Conservation (phyloP, 208 protist genomes). For the Phytomonas francai region DNA sequence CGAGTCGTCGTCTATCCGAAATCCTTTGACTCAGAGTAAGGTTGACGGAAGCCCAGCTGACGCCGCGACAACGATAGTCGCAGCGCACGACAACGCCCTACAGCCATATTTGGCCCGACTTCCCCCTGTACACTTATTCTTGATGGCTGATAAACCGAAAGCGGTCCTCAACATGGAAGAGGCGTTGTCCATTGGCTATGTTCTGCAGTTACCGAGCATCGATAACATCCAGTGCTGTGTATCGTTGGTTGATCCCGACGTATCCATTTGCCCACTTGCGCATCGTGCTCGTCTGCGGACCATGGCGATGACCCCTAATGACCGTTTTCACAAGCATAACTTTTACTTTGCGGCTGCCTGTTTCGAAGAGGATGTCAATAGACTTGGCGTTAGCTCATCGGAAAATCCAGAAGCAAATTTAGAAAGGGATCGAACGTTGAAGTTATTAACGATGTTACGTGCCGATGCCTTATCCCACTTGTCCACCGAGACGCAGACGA, state of each 20-base stretch:
- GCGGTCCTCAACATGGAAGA: slow-evolving; percentile 61
- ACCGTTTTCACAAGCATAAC: slow-evolving; percentile 63
- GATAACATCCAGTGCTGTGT: slow-evolving; percentile 68
- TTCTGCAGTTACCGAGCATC: slow-evolving; percentile 69
- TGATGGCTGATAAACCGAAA: slow-evolving; percentile 41
- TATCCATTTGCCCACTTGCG: slow-evolving; percentile 56
- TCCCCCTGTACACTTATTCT: slow-evolving; percentile 71
- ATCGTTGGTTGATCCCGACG: slow-evolving; percentile 71
- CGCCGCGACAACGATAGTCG: too few relatives aligned
- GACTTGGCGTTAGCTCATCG: slow-evolving; percentile 13
- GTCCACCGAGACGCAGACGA: slow-evolving; percentile 5
- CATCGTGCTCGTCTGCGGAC: slow-evolving; percentile 52
- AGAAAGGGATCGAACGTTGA: slow-evolving; percentile 27
- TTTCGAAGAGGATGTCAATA: slow-evolving; percentile 22
- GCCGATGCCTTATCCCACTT: slow-evolving; percentile 18
- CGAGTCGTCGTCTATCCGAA: too few relatives aligned
- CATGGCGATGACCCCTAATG: slow-evolving; percentile 72
- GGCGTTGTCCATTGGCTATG: slow-evolving; percentile 64
- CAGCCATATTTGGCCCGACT: not conserved
- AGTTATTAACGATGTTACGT: slow-evolving; percentile 55
- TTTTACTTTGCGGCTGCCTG: slow-evolving; percentile 70
- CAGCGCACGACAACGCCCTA: too few relatives aligned
- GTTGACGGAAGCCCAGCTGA: too few relatives aligned
- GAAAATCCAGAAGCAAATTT: slow-evolving; percentile 24
- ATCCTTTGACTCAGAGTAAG: too few relatives aligned